Evolutionary conservation across 352 stramenopile genomes (phyloP), one percentile per base, ranked within the genome.

Genomic region (Pythium brachiatum): DNA sequence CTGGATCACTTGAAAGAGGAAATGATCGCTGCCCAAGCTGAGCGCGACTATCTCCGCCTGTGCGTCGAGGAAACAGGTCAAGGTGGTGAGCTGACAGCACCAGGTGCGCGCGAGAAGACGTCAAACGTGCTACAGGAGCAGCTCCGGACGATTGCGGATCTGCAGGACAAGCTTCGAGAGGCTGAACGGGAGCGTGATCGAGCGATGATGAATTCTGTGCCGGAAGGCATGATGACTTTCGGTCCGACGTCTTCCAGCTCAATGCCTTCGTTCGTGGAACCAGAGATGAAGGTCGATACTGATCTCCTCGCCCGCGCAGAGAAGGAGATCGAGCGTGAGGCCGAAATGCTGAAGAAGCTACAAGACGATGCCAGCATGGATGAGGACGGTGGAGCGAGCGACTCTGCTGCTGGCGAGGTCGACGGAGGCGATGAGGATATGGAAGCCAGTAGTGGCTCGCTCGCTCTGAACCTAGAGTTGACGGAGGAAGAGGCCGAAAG

Each of bases 1-100:
- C 74, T 93, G 43, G 86, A 95, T 47, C 73, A 84, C n/a, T 63
- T 94, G 55, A 92, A 81, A 47, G 81, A 92, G 64, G 83, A 95
- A 56, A 89, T 92, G 82, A 89, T 95, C n/a, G 77, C 79, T 27
- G 84, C 86, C 2, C 86, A 95, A 70, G 80, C 83, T 31, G 84
- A 95, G 58, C 83, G 86, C 15, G 86, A 95, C 39, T 90, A 92
- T 34, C 58, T 92, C 21, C 76, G 81, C 0, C 52, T 95, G 1
- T 91, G 80, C 52, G 70, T 91, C 8, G 82, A 93, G 59, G 83
- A 92, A 58, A 67, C 46, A 5, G 61, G 58, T 21, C 70, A 56
- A 55, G 60, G 18, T 51, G 53, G 57, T 18, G 56, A 58, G 16
- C 29, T 63, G 4, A 60, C 48, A 15, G 57, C 43, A 21, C 56